Conservation (phyloP, 2,329 filamentous ascomycete genomes). For the Xylogone sp. region DNA sequence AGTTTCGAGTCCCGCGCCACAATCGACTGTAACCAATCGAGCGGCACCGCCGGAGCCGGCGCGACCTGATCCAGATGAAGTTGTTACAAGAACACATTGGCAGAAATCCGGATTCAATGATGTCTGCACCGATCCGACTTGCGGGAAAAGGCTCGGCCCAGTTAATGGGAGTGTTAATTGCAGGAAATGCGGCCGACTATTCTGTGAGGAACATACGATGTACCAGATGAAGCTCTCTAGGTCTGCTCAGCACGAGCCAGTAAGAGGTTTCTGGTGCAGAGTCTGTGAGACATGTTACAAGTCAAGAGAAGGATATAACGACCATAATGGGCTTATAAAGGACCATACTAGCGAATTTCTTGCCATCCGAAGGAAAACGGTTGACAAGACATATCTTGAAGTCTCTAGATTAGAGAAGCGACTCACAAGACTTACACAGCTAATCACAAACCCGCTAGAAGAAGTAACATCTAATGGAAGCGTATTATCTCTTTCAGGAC, state of each 20-base stretch:
- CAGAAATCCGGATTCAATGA: conserved; percentile 73
- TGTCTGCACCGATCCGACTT: conserved; percentile 81
- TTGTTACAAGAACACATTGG: conserved; percentile 88
- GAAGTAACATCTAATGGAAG: conserved; percentile 50
- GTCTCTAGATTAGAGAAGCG: conserved; percentile 88
- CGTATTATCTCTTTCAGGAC: conserved; percentile 57
- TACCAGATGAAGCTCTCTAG: conserved; percentile 98
- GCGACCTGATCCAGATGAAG: conserved; percentile 72
- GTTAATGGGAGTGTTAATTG: conserved; percentile 88
- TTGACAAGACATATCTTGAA: conserved; percentile 84
- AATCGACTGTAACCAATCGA: conserved; percentile 31
- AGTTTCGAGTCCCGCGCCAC: conserved; percentile 25
- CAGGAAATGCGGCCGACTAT: conserved; percentile 85
- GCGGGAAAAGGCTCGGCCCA: conserved; percentile 73
- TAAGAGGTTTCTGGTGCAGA: conserved; percentile 86
- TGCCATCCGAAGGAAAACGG: conserved; percentile 66
- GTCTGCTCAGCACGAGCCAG: conserved; percentile 83
- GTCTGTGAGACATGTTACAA: conserved; percentile 99
- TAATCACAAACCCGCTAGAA: conserved; percentile 72
- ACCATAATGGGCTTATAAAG: conserved; percentile 68
- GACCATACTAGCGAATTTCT: conserved; percentile 73
- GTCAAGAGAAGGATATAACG: conserved; percentile 91
- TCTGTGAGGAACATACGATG: conserved; percentile 98
- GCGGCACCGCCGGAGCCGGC: conserved; percentile 25
- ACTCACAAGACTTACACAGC: conserved; percentile 80